Evolutionary conservation across 306 rosid species (phyloP), one percentile per base, ranked within the genome.

Genomic region (Medicago lupulina): DNA sequence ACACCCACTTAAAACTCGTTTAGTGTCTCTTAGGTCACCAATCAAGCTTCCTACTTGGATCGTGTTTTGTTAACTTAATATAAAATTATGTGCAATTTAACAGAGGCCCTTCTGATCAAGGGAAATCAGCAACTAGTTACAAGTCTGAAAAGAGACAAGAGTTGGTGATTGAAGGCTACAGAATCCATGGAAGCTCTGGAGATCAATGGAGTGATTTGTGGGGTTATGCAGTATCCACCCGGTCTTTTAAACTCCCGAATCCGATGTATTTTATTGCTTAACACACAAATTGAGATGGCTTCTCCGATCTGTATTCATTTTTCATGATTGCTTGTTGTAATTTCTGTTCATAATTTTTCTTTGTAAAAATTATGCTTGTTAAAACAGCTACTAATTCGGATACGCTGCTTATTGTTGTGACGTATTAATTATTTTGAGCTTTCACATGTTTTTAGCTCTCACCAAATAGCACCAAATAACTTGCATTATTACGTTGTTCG

Each of bases 151-250:
- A 86, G 93, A 89, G 97, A 80, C 71, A 68, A 65, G 91, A 89
- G 62, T 66, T 95, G 78, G 49, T 81, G 67, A 39, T 50, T 4
- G 87, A 84, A 81, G 97, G 97, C 21, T 90, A 86, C 62, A 81
- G 62, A n/a, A 87, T 95, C 64, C 96, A 86, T 16, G 98, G 98
- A 25, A 88, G 75, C 86, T 90, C 92, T 3, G 97, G 97, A 36
- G 98, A 95, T 83, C 98, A 90, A 15, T 95, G 98, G 98, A 95
- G 95, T 75, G 97, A 88, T 83, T 83, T 95, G 81, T 9, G 65
- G 87, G 97, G 98, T 55, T 85, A 38, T 82, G 89, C 97, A 47
- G 67, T 85, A 4, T 83, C 93, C 12, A 66, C 71, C 2, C 82
- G 95, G 17, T 92, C 97, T 57, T 95, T 95, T 73, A 95, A 95